Conservation (phyloP, 192 early-diverging fungal species). For the Coemansia erecta region DNA sequence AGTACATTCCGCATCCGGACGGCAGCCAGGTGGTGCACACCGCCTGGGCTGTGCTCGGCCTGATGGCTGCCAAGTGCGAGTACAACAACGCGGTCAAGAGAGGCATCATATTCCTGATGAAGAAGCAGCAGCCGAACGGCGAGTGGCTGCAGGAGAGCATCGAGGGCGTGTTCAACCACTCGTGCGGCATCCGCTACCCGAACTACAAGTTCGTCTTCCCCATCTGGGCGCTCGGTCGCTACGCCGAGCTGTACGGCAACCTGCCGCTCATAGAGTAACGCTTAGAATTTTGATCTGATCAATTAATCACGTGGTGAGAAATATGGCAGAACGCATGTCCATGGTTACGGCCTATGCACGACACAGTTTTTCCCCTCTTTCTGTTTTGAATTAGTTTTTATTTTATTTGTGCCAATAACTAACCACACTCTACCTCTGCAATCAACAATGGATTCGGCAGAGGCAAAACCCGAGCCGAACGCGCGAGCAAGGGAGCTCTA, state of each 20-base stretch:
- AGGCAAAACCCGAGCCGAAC: no score
- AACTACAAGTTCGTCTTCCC: constrained; percentile 94
- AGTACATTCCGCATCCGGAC: constrained; percentile 46
- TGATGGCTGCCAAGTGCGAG: constrained; percentile 90
- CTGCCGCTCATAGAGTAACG: constrained; percentile 39
- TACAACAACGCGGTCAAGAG: constrained; percentile 63
- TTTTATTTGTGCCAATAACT: no score
- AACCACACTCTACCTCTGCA: no score
- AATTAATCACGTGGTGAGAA: not conserved
- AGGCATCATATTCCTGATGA: constrained; percentile 72
- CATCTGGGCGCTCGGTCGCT: constrained; percentile 88
- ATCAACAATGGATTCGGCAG: no score
- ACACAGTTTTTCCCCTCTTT: no score
- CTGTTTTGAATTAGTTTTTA: no score
- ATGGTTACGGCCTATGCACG: no score
- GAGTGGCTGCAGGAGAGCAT: constrained; percentile 96
- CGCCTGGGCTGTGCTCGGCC: constrained; percentile 79
- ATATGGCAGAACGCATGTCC: not conserved
- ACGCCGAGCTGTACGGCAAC: constrained; percentile 70
- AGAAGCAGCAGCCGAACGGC: constrained; percentile 83
- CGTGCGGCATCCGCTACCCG: constrained; percentile 81
- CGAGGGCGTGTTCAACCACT: constrained; percentile 98
- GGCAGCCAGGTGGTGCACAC: constrained; percentile 92
- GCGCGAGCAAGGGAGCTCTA: constrained; percentile 24
- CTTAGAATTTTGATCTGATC: not conserved